Evolutionary conservation across 352 stramenopile genomes (phyloP).

Genomic region (Pythium coloratum): DNA sequence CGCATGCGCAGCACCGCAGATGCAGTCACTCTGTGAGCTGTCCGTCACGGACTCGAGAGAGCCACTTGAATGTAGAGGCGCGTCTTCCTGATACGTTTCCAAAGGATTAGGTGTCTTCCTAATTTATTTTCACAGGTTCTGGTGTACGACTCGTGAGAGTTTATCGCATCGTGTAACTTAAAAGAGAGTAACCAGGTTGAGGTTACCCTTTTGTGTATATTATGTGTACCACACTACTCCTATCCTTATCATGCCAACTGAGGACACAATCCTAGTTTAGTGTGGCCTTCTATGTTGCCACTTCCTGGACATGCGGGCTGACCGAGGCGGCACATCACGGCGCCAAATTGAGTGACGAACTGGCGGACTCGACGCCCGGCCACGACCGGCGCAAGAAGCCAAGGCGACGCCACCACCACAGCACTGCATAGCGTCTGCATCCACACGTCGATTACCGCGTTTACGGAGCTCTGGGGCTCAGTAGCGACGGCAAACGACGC

Average conservation of each 20-base stretch:
- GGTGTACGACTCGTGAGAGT: too few species aligned
- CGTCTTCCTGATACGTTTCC: too few species aligned
- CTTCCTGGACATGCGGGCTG: not conserved
- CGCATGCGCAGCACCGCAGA: too few species aligned
- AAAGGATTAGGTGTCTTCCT: too few species aligned
- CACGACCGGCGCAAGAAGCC: not conserved
- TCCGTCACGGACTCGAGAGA: too few species aligned
- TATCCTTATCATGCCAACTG: not conserved
- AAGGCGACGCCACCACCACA: not conserved
- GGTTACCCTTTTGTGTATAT: not conserved
- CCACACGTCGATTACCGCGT: not conserved
- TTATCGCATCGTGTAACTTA: not conserved
- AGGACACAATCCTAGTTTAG: slow-evolving; percentile 1
- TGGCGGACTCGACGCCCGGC: not conserved
- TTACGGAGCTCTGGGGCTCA: not conserved
- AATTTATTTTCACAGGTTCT: not conserved
- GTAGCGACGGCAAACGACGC: not conserved
- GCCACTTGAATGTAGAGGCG: too few species aligned
- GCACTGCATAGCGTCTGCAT: not conserved
- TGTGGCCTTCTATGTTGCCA: not conserved
- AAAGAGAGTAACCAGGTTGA: not conserved
- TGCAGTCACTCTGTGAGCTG: too few species aligned
- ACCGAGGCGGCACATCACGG: not conserved
- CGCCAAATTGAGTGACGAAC: slow-evolving; percentile 10
- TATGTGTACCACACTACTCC: slow-evolving; percentile 2